Conservation (phyloP, 768 basidiomycete species). For the Pholiota molesta region DNA sequence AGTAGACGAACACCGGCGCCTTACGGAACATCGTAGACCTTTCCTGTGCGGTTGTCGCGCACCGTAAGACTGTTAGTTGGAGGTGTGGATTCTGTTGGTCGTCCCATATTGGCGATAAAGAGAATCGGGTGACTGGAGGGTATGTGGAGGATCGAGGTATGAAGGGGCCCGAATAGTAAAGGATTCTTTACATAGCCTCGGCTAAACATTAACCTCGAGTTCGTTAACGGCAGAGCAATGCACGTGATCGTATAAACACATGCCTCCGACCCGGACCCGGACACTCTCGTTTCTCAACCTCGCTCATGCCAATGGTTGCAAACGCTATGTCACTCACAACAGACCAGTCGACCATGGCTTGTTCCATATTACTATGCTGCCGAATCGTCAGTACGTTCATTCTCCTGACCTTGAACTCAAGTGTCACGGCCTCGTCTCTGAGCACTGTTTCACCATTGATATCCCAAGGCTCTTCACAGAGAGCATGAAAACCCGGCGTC, state of each 20-base stretch:
- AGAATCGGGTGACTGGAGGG: slow-evolving; percentile 10
- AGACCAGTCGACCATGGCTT: no score
- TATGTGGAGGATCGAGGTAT: slow-evolving; percentile 3
- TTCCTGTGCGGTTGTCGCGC: slow-evolving; percentile 84
- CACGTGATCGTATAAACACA: background rate
- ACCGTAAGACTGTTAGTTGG: slow-evolving; percentile 57
- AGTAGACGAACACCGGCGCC: slow-evolving; percentile 23
- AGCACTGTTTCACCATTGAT: background rate
- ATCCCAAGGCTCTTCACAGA: background rate
- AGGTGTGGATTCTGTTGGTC: slow-evolving; percentile 21
- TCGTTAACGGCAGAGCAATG: background rate
- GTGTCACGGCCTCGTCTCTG: background rate
- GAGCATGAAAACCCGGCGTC: slow-evolving; percentile 1
- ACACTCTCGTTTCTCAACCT: background rate
- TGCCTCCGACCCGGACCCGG: background rate
- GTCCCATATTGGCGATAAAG: slow-evolving; percentile 28
- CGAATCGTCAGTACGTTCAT: no score
- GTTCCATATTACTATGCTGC: no score
- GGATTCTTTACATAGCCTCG: background rate
- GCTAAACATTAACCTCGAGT: background rate
- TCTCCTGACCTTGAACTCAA: no score
- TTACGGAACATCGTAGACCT: slow-evolving; percentile 73
- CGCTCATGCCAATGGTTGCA: no score
- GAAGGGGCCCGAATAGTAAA: background rate
- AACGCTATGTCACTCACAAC: background rate